Evolutionary conservation across 2,329 filamentous ascomycete genomes (phyloP), one percentile per base, ranked within the genome.

Genomic region (Phyllosticta ampelicida): DNA sequence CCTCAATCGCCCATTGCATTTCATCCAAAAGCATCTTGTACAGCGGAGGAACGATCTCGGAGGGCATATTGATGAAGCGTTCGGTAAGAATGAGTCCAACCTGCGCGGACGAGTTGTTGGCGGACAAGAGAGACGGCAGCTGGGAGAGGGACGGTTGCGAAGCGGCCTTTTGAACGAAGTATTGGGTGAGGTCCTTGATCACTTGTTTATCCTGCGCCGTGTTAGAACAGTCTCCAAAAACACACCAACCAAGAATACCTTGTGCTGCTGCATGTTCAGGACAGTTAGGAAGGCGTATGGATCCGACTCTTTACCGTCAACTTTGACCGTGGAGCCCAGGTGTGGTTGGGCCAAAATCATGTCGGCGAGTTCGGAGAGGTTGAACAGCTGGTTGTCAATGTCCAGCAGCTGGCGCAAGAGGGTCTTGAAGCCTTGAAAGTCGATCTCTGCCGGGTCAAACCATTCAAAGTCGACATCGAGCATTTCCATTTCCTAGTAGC

Each of bases 381-480:
- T 87, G 76, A 96, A 90, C 28, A 95, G 79, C 61, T 86, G 81
- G 52, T 87, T 81, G 74, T 99, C 94, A 56, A 88, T 83, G 72
- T 97, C 94, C 71, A 99, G 86, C 49, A 99, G 83, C 73, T 99
- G 94, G 61, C 92, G 87, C 60, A 96, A 75, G 8, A 99, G 83
- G 9, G 84, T 86, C 73, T 96, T 96, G 65, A 95, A 82, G 60
- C 94, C 94, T 74, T 97, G 92, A 73, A 97, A 97, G 73, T 99
- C 94, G 66, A 95, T 81, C 8, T 87, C 84, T 1, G 88, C 86
- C 62, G 92, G 95, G 74, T 96, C 95, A 77, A 97, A 99, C 88
- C 90, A 97, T 77, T 99, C 94, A 68, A 99, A 99, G 64, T 97
- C 92, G 60, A 97, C 90, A 69, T 97, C 86, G 63, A 99, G 84